phyloP scores from a whole-genome alignment of 495 filamentous ascomycete species.

The Aspergillus mulundensis region DNA sequence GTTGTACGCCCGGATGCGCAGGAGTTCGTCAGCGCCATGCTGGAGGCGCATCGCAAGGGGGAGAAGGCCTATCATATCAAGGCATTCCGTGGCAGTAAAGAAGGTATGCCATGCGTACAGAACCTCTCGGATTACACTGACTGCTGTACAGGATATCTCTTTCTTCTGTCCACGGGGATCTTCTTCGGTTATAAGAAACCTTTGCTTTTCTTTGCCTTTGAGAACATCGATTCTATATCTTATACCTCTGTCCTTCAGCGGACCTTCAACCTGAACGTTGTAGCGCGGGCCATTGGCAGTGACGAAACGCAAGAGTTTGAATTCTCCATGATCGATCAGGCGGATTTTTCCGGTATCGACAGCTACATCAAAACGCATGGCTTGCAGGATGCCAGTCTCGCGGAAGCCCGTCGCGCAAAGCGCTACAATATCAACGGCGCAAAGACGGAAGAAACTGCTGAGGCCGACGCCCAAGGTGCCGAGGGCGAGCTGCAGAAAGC shows the following conservation, averaged over 20 bases:
- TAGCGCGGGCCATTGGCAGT: constrained; percentile 44
- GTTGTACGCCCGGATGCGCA: constrained; percentile 67
- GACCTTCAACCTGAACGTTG: constrained; percentile 88
- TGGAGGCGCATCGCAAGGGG: constrained; percentile 79
- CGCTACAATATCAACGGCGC: constrained; percentile 63
- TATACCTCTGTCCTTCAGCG: constrained; percentile 88
- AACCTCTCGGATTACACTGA: background rate
- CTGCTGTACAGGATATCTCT: constrained; percentile 65
- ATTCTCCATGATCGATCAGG: constrained; percentile 84
- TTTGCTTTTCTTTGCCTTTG: constrained; percentile 77
- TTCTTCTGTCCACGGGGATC: constrained; percentile 81
- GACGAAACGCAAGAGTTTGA: constrained; percentile 65
- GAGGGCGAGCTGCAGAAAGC: constrained; percentile 64
- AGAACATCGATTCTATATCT: constrained; percentile 71
- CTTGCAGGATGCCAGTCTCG: constrained; percentile 88
- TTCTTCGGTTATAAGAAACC: constrained; percentile 97
- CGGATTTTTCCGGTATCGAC: constrained; percentile 79
- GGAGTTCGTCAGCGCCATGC: constrained; percentile 71
- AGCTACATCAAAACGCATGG: constrained; percentile 74
- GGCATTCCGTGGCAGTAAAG: constrained; percentile 88
- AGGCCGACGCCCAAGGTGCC: constrained; percentile 23
- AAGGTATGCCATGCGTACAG: constrained; percentile 47
- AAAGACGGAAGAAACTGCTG: constrained; percentile 47
- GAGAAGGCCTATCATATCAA: constrained; percentile 93
- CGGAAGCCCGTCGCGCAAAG: constrained; percentile 82